A percentile compares a stretch with the other conserved stretches of the same genome.
phyloP scores from a whole-genome alignment of 306 rosid genomes.

The Herpetospermum pedunculosum region DNA sequence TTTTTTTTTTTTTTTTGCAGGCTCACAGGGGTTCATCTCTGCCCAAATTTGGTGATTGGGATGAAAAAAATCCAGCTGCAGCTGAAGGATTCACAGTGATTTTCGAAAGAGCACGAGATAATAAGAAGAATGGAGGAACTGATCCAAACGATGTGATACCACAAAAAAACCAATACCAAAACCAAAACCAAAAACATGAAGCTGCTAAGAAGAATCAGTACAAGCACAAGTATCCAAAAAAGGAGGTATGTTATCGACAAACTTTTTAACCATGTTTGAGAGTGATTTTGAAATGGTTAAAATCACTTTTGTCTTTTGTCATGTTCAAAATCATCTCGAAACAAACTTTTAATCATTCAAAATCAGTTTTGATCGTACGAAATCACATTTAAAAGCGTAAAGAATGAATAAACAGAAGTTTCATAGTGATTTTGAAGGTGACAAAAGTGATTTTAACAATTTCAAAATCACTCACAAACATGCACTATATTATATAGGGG shows the following conservation, averaged over 20 bases:
- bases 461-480: too few relatives aligned
- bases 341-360: too few relatives aligned
- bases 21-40: constrained; percentile 37
- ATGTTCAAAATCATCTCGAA: too few relatives aligned
- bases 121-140: constrained; percentile 45
- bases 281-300: too few relatives aligned
- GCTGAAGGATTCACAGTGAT: constrained; percentile 73
- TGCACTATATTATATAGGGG: too few relatives aligned
- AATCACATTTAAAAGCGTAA: too few relatives aligned
- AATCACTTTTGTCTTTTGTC: too few relatives aligned
- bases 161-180: constrained; percentile 1
- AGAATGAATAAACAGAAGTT: too few relatives aligned
- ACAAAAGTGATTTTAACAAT: too few relatives aligned
- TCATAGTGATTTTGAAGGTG: too few relatives aligned
- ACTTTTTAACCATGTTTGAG: too few relatives aligned
- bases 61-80: constrained; percentile 70
- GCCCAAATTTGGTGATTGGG: constrained; percentile 95
- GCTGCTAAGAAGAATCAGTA: constrained; percentile 18
- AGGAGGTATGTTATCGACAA: constrained; percentile 35
- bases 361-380: too few relatives aligned
- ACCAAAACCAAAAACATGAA: constrained; percentile 5
- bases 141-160: constrained; percentile 19
- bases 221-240: constrained; percentile 15
- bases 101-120: constrained; percentile 68
- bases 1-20: constrained; percentile 21